Percentiles rank a stretch among this genome's conserved stretches.
phyloP scores from a whole-genome alignment of 208 protist species.

The Trypanosoma cruzi region DNA sequence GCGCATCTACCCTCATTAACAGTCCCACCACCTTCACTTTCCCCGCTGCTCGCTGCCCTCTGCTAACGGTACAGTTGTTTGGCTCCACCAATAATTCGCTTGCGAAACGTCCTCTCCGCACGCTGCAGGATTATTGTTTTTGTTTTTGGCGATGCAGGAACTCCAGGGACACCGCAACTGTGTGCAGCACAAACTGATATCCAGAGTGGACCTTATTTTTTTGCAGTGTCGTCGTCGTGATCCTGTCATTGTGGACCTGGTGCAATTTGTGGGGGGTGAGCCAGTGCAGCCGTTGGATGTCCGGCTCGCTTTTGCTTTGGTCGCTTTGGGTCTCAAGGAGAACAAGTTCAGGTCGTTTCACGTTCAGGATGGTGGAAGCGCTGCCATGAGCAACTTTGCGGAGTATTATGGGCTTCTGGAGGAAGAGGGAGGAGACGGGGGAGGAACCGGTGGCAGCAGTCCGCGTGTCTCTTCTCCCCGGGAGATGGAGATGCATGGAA shows the following conservation, averaged over 20 bases:
- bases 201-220: conserved; percentile 84
- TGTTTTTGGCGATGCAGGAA: conserved; percentile 86
- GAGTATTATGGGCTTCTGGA: conserved; percentile 82
- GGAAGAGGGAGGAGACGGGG: not conserved
- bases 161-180: conserved; percentile 89
- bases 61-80: conserved; percentile 86
- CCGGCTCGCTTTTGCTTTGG: conserved; percentile 52
- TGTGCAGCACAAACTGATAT: conserved; percentile 82
- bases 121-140: conserved; percentile 87
- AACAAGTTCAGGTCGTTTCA: conserved; percentile 88
- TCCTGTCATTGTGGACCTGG: conserved; percentile 50
- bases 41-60: conserved; percentile 61
- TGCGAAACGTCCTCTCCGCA: conserved; percentile 67
- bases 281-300: conserved; percentile 7
- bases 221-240: conserved; percentile 74
- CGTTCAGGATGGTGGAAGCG: conserved; percentile 47
- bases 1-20: conserved; percentile 44
- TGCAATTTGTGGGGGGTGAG: conserved; percentile 15
- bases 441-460: not conserved
- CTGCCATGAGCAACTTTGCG: conserved; percentile 77
- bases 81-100: conserved; percentile 62
- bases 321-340: conserved; percentile 78
- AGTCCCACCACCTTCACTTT: conserved; percentile 49
- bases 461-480: not conserved
- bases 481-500: not conserved